Conservation (phyloP, 768 basidiomycete species). For the Pholiota molesta region DNA sequence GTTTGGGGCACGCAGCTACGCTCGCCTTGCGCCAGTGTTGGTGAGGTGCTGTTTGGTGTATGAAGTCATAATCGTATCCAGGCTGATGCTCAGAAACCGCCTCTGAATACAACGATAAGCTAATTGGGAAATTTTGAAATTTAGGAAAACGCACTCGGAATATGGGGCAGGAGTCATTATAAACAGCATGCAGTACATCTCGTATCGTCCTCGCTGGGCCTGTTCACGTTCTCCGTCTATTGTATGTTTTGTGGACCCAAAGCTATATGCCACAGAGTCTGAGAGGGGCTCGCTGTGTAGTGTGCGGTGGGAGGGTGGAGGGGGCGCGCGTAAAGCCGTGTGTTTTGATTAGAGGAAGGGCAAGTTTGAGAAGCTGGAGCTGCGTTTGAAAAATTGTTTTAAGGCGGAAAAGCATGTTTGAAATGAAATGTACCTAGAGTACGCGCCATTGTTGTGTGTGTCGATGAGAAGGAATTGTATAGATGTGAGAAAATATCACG, state of each 20-base stretch:
- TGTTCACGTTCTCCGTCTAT: conserved; percentile 1
- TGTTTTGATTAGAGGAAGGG: conserved; percentile 62
- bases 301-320: conserved; percentile 30
- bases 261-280: conserved; percentile 61
- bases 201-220: conserved; percentile 35
- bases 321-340: conserved; percentile 80
- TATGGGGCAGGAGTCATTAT: conserved; percentile 68
- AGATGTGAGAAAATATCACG: no score
- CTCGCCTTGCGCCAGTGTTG: no score
- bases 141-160: conserved; percentile 69
- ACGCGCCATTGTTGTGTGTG: conserved; percentile 32
- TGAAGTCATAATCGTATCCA: no score
- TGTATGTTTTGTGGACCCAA: conserved; percentile 2
- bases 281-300: conserved; percentile 61
- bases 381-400: conserved; percentile 6
- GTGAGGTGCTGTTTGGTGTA: no score
- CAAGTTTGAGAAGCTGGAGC: conserved; percentile 57
- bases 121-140: no score
- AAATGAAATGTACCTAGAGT: no score
- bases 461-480: conserved; percentile 49
- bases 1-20: no score
- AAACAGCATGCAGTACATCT: conserved; percentile 53
- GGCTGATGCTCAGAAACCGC: no score
- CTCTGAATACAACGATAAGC: no score
- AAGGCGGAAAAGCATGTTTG: neutral